Evolutionary conservation across 176 grass and related monocot species (phyloP), one percentile per base, ranked within the genome.

Genomic region (Rhynchospora breviuscula): DNA sequence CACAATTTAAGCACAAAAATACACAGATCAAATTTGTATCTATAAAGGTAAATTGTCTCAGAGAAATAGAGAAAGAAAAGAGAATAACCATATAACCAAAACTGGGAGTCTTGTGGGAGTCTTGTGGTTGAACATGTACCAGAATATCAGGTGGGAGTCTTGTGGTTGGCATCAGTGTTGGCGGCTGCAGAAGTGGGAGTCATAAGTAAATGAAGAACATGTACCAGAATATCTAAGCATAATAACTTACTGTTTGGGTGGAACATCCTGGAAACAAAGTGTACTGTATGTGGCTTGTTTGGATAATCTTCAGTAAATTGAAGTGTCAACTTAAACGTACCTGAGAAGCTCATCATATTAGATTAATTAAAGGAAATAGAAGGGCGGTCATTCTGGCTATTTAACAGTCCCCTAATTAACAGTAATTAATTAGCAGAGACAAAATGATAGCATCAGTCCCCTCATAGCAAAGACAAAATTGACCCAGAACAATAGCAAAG

Each of bases 181-280:
- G n/a, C n/a, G n/a, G n/a, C n/a, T n/a, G n/a, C n/a, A n/a, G n/a
- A n/a, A n/a, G n/a, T n/a, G n/a, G n/a, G n/a, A n/a, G 9, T 53
- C 74, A 8, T 77, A 59, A 81, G n/a, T 59, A 15, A 62, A 63
- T 19, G 78, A 80, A 60, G 23, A 45, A 80, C 5, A 12, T 58
- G 8, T 59, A 44, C 21, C 10, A 57, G 6, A 7, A 70, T 73
- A 21, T 25, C 59, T 21, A 84, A 59, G 46, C 18, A 18, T 5
- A 82, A 58, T 51, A 22, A 86, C 88, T 86, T 83, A 90, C 88
- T 90, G 81, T 90, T 90, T 10, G 88, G 88, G 82, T 90, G 88
- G 85, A 90, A 90, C 88, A 90, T 90, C 78, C 88, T 85, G 71
- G 88, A 90, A 86, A 90, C 84, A 83, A 90, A 90, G 18, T 84